Base-by-base conservation (phyloP, 257 asterid genomes). In the Orobanche coerulescens region DNA sequence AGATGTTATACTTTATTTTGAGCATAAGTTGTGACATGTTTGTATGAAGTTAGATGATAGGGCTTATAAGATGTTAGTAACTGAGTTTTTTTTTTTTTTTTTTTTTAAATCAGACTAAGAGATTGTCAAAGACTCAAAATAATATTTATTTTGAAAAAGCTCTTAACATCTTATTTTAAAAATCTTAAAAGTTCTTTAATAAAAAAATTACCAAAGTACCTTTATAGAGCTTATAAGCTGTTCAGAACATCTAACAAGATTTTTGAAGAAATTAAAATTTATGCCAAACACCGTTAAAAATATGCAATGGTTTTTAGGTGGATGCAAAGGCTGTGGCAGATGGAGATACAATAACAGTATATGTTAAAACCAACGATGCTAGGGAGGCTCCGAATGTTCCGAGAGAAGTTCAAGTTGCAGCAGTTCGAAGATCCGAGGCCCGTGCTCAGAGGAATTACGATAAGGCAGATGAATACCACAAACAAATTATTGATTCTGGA, bases 241-340 rank as follows among this genome's bases (percentile, higher is more conserved):
- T 30, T n/a, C n/a, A n/a, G n/a, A 39, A 39, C 4, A n/a, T 39
- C 18, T 13, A 12, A 13, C n/a, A 6, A 12, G 5, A 39, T 11
- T 14, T 5, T 11, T 39, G n/a, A 11, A 39, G 44, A 39, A 15
- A 1, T 39, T 12, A 39, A 2, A 39, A 0, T 39, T 39, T 39
- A 39, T 10, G 15, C 44, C 44, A 12, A 39, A 0, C 44, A 39
- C 15, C 46, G 14, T 18, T 39, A 13, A 40, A 24, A 40, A 24
- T 37, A 15, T 30, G 63, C 11, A 6, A 24, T 3, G 46, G 40
- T 34, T 55, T 19, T 2, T 18, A 88, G 98, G 93, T 92, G 64
- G 95, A 92, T 73, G 82, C 82, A 1, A 92, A 80, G 72, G 95
- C 98, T 16, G 98, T 88, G 24, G 98, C 95, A 2, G 97, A 88